These are phyloP conservation scores for Plasmodium ovale DNA, from an alignment of 169 alveolate species.

Conservation along the genomic window DNA sequence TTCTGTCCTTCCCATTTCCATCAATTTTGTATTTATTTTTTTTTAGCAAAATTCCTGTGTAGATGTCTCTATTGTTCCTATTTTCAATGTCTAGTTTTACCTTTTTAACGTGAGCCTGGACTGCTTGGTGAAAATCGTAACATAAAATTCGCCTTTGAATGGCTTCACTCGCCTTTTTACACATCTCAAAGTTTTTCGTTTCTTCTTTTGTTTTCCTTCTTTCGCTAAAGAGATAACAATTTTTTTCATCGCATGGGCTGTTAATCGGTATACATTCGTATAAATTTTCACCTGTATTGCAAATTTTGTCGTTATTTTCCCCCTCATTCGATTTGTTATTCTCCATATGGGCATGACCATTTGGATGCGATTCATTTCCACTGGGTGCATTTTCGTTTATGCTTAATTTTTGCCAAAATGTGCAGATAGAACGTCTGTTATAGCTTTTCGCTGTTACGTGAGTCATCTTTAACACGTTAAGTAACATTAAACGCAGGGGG, in stretches of 20 bases:
- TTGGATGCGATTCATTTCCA: not conserved
- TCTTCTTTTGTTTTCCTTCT: not conserved
- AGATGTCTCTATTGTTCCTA: constrained; percentile 33
- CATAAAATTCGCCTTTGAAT: constrained; percentile 26
- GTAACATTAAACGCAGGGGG: constrained; percentile 31
- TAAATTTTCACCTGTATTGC: not conserved
- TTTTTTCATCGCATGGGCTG: constrained; percentile 17
- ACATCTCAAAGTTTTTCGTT: not conserved
- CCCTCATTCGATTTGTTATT: not conserved
- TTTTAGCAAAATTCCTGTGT: constrained; percentile 62
- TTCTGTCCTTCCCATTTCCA: not conserved
- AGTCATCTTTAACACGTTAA: constrained; percentile 12
- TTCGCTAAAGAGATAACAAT: constrained; percentile 29
- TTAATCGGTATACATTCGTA: not conserved
- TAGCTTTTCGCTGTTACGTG: constrained; percentile 10
- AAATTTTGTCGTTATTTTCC: not conserved
- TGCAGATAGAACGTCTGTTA: constrained; percentile 9
- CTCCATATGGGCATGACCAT: not conserved
- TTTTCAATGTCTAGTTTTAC: constrained; percentile 34
- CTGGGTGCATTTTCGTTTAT: not conserved
- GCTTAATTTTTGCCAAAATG: constrained; percentile 29
- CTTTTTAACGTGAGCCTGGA: constrained; percentile 8
- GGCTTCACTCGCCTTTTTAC: not conserved
- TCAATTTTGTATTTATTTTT: constrained; percentile 55
- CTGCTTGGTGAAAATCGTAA: constrained; percentile 17